Conservation (phyloP, 352 stramenopile genomes). For the Globisporangium sylvaticum region DNA sequence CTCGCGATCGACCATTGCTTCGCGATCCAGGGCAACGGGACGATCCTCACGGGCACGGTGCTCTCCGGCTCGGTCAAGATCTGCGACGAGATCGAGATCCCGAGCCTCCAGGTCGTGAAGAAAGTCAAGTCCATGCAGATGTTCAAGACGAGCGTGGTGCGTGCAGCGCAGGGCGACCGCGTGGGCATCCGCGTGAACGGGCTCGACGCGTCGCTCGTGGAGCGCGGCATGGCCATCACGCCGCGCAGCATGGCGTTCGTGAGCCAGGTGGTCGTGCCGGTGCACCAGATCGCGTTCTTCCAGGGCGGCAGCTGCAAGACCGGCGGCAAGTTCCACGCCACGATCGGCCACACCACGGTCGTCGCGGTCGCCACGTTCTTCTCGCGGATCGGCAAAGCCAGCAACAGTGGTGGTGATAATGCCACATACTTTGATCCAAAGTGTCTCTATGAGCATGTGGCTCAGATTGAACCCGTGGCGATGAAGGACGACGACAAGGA, state of each 20-base stretch:
- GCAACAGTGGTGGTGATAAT: background rate
- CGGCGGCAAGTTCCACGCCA: slow-evolving; percentile 68
- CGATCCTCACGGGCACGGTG: slow-evolving; percentile 95
- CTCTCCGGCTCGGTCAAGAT: slow-evolving; percentile 83
- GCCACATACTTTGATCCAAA: slow-evolving; percentile 29
- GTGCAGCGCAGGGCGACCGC: slow-evolving; percentile 91
- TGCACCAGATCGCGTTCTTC: slow-evolving; percentile 63
- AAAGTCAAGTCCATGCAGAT: slow-evolving; percentile 99
- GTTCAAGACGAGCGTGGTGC: slow-evolving; percentile 90
- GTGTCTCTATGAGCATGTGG: slow-evolving; percentile 45
- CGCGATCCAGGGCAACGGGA: slow-evolving; percentile 95
- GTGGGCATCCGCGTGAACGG: slow-evolving; percentile 93
- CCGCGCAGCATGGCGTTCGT: slow-evolving; percentile 49
- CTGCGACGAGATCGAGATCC: slow-evolving; percentile 93
- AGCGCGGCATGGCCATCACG: slow-evolving; percentile 56
- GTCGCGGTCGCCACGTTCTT: slow-evolving; percentile 69
- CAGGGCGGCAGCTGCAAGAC: slow-evolving; percentile 39
- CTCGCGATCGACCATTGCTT: slow-evolving; percentile 99
- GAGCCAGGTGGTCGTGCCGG: slow-evolving; percentile 45
- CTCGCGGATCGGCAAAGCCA: slow-evolving; percentile 16
- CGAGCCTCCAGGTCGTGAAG: slow-evolving; percentile 69
- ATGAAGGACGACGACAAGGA: slow-evolving; percentile 3
- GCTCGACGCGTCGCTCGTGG: slow-evolving; percentile 53
- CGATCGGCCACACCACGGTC: slow-evolving; percentile 73
- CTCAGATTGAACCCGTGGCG: slow-evolving; percentile 22